phyloP scores from a whole-genome alignment of 176 grass and related monocot species.

The Chrysopogon serrulatus region DNA sequence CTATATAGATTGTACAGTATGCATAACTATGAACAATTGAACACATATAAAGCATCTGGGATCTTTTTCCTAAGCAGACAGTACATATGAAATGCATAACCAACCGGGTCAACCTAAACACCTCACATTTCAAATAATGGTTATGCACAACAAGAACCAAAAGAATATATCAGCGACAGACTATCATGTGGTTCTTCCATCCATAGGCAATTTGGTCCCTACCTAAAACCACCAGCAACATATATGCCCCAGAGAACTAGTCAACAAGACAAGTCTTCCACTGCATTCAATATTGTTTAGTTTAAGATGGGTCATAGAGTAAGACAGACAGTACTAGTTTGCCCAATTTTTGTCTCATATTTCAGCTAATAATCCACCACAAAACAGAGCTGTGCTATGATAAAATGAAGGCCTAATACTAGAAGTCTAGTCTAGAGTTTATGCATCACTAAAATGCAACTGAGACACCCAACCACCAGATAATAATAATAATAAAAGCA shows the following conservation, averaged over 20 bases:
- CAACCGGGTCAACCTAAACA: background rate
- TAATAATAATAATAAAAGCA: no score
- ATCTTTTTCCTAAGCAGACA: background rate
- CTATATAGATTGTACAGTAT: background rate
- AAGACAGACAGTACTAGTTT: background rate
- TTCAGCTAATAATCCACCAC: background rate
- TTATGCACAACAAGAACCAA: background rate
- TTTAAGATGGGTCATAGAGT: background rate
- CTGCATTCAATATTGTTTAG: background rate
- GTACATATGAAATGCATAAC: background rate
- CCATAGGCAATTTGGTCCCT: background rate
- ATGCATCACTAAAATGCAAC: background rate
- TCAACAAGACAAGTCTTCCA: background rate
- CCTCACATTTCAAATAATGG: background rate
- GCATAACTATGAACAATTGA: background rate
- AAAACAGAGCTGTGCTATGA: background rate
- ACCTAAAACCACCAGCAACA: background rate
- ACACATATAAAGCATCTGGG: background rate
- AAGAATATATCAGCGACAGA: background rate
- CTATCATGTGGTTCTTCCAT: background rate
- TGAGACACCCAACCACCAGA: no score
- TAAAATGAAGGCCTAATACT: background rate
- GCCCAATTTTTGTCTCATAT: background rate
- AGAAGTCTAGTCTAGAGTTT: background rate
- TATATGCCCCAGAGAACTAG: background rate